Percentiles rank a stretch among this genome's conserved stretches.
Conservation (phyloP, 2,329 filamentous ascomycete genomes). For the Aaosphaeria pasadenensis region DNA sequence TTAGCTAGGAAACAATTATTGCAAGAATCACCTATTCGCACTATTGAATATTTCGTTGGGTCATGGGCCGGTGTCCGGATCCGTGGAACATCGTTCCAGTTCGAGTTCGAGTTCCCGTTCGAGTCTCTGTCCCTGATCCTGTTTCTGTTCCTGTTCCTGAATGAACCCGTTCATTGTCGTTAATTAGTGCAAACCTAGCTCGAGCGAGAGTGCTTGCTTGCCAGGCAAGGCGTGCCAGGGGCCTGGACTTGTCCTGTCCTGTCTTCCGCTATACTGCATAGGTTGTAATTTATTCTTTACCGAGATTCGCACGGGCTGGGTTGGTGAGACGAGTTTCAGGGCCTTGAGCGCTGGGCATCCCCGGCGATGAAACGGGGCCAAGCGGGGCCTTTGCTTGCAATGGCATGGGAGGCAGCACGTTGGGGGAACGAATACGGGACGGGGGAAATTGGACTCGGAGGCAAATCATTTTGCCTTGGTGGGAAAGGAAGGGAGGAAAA, state of each 20-base stretch:
- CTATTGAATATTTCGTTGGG: too few species aligned
- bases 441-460: too few species aligned
- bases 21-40: too few species aligned
- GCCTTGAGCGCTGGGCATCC: constrained; percentile 14
- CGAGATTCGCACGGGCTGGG: constrained; percentile 25
- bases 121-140: not conserved
- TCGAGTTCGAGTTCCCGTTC: too few species aligned
- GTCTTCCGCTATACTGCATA: constrained; percentile 16
- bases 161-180: not conserved
- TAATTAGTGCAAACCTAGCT: not conserved
- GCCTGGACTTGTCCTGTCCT: constrained; percentile 10
- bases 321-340: constrained; percentile 30
- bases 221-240: not conserved
- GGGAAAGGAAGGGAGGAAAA: too few species aligned
- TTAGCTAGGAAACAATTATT: too few species aligned
- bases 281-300: constrained; percentile 4
- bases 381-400: not conserved
- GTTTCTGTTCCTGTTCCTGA: not conserved
- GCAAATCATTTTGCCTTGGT: too few species aligned
- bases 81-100: too few species aligned
- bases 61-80: too few species aligned
- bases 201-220: not conserved
- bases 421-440: too few species aligned
- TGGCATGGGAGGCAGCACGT: too few species aligned
- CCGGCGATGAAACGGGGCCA: constrained; percentile 17